A percentile compares a stretch with the other conserved stretches of the same genome.
These are phyloP conservation scores for Miamiensis avidus DNA, from an alignment of 169 alveolate genomes.

Conservation along the genomic window DNA sequence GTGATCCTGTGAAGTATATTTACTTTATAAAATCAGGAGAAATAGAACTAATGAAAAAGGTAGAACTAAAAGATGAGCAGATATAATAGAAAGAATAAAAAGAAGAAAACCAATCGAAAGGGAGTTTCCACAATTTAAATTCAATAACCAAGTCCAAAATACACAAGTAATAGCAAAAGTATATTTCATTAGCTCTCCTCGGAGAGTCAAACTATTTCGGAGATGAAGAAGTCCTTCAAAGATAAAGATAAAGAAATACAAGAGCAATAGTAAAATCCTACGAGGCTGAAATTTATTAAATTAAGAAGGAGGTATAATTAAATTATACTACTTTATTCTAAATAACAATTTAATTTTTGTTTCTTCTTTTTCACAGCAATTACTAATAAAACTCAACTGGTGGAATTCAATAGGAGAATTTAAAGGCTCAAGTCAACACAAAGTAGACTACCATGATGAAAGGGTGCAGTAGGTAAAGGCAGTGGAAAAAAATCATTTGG, in stretches of 20 bases:
- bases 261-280: not conserved
- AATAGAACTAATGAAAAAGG: too few relatives aligned
- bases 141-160: not conserved
- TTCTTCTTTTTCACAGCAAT: not conserved
- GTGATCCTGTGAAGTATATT: not conserved
- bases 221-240: not conserved
- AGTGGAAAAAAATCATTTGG: too few relatives aligned
- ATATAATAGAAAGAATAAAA: not conserved
- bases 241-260: not conserved
- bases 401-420: not conserved
- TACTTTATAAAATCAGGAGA: not conserved
- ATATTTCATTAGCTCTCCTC: not conserved
- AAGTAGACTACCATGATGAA: not conserved
- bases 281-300: not conserved
- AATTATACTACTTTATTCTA: too few relatives aligned
- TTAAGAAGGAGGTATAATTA: not conserved
- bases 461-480: not conserved
- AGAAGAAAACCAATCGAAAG: too few relatives aligned
- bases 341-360: too few relatives aligned
- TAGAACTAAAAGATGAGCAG: not conserved
- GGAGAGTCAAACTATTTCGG: not conserved
- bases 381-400: not conserved
- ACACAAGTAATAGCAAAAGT: too few relatives aligned
- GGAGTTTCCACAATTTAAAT: not conserved
- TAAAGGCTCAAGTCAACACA: not conserved